Evolutionary conservation across 345 rosid species (phyloP).

Genomic region (Streptanthus diversifolius): DNA sequence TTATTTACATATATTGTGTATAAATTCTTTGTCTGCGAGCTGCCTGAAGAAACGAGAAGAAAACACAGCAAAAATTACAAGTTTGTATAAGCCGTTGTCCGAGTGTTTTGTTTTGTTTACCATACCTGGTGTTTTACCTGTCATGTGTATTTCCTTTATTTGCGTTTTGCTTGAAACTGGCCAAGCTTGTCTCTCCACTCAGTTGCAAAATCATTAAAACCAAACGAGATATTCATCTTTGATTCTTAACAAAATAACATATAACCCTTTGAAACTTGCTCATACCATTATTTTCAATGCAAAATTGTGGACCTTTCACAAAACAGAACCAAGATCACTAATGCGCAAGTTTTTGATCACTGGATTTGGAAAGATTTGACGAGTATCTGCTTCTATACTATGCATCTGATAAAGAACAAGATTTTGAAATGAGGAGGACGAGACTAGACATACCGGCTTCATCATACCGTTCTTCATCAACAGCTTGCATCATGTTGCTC

Average conservation of each 20-base stretch:
- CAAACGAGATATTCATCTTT: neutral
- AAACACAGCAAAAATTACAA: neutral
- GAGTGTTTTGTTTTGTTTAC: neutral
- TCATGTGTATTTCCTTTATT: constrained; percentile 68
- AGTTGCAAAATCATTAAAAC: constrained; percentile 43
- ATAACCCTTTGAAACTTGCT: neutral
- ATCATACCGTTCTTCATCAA: constrained; percentile 74
- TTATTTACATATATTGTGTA: constrained; percentile 1
- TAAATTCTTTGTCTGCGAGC: neutral
- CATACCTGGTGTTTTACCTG: constrained; percentile 46
- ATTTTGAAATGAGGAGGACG: neutral
- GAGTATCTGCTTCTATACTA: neutral
- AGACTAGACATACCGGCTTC: constrained; percentile 63
- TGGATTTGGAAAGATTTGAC: neutral
- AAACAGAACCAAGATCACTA: neutral
- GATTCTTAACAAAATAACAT: neutral
- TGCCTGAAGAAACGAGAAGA: neutral
- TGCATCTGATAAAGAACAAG: neutral
- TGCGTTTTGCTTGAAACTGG: constrained; percentile 81
- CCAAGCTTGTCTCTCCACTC: constrained; percentile 94
- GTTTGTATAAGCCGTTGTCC: neutral
- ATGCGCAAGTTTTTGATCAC: neutral
- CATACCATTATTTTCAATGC: neutral
- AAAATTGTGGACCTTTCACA: neutral
- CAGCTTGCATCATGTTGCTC: constrained; percentile 72